Conservation (phyloP, 106 monocot genomes). For the Acanthochlamys bracteata region DNA sequence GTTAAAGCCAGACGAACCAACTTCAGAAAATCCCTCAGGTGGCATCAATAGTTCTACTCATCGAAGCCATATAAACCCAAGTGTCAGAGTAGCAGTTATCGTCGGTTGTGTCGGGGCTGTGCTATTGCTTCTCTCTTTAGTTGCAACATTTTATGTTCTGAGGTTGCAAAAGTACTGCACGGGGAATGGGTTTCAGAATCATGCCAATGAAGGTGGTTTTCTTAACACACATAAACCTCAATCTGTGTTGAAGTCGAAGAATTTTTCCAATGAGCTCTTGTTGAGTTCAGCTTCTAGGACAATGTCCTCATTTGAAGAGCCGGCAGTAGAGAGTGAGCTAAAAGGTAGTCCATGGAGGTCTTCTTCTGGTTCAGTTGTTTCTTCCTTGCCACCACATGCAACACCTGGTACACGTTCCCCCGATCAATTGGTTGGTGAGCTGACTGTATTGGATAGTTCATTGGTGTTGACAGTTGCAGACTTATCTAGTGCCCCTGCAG, state of each 20-base stretch:
- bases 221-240: too few relatives aligned
- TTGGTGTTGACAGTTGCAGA: slow-evolving; percentile 74
- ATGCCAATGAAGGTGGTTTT: slow-evolving; percentile 27
- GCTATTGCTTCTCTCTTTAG: slow-evolving; percentile 48
- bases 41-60: not conserved
- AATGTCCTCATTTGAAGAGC: slow-evolving; percentile 40
- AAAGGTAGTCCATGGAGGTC: slow-evolving; percentile 24
- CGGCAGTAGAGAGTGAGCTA: slow-evolving; percentile 26
- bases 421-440: slow-evolving; percentile 67
- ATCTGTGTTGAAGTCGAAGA: slow-evolving; percentile 36
- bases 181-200: slow-evolving; percentile 34
- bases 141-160: slow-evolving; percentile 50
- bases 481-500: slow-evolving; percentile 77
- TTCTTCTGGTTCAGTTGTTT: slow-evolving; percentile 13
- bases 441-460: slow-evolving; percentile 65
- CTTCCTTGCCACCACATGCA: slow-evolving; percentile 11
- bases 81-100: slow-evolving; percentile 45
- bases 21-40: slow-evolving; percentile 18
- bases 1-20: slow-evolving; percentile 22
- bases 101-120: slow-evolving; percentile 62
- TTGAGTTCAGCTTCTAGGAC: slow-evolving; percentile 44
- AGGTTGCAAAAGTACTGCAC: slow-evolving; percentile 67
- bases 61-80: slow-evolving; percentile 32
- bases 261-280: slow-evolving; percentile 72
- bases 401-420: slow-evolving; percentile 58